Evolutionary conservation across 176 grass and related monocot species (phyloP), one percentile per base, ranked within the genome.

Genomic region (Saccharum spontaneum): DNA sequence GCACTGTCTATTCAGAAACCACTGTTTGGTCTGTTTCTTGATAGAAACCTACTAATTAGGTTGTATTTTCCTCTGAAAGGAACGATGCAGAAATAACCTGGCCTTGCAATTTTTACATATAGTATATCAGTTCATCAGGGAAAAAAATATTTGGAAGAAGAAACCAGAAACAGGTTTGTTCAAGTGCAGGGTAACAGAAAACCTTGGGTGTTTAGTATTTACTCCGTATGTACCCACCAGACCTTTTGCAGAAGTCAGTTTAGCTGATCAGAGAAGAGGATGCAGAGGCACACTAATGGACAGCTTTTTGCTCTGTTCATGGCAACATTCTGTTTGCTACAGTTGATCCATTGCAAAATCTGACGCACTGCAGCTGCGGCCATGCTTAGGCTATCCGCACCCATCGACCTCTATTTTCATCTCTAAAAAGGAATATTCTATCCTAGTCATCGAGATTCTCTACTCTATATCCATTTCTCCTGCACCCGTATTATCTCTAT

Each of bases 251-350:
- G 79, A 52, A 60, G 23, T 82, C 71, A 82, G 72, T 78, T 60
- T 39, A 68, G 65, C 48, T 83, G 50, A 83, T 52, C 74, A 73
- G 63, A 44, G 44, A 73, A 73, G 71, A 65, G 55, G 83, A 54
- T 63, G 78, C 41, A 82, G 59, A 26, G n/a, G 57, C 22, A 24
- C 59, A 24, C n/a, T 26, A 24, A 24, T 61, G 59, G 55, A 80
- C 75, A 79, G 38, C 79, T 79, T 79, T 79, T 73, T 18, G 73
- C 30, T 59, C 88, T 90, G 84, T 72, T 79, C 68, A 79, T 75
- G 11, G 37, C 80, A 83, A 79, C 46, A 83, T 83, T 90, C 89
- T 83, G 84, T 83, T n/a, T n/a, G 72, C 72, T 75, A 52, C 46
- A 54, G 33, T 7, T 8, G 31, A 82, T 89, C 78, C 82, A 67